Evolutionary conservation across 2,329 filamentous ascomycete species (phyloP), one percentile per base, ranked within the genome.

Genomic region (Colletotrichum nymphaeae): DNA sequence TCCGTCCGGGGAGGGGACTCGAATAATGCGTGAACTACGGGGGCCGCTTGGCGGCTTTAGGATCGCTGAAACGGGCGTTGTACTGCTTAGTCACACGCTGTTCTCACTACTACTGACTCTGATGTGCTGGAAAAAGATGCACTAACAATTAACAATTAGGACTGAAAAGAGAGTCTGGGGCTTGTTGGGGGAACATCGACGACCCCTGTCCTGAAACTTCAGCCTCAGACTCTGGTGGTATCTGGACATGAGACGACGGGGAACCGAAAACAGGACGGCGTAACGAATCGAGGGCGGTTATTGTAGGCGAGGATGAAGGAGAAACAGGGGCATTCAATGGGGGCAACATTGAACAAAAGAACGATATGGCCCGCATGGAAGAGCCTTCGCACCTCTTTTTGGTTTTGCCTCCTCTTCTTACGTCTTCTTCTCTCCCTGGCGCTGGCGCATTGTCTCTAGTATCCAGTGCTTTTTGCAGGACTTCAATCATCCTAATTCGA

Each of bases 131-230:
- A 42, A 42, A 14, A 35, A 19, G 37, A 7, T 8, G 37, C 37
- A 42, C 37, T 42, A 42, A 42, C 37, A 19, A 42, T 42, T 42
- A 19, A 19, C 5, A 49, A 49, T 11, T 22, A 5, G 8, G 19
- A 49, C 42, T 49, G 19, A 5, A 19, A 22, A 42, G 8, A 46
- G 42, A 49, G 8, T 49, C 42, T 49, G 42, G 42, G 42, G 42
- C 42, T 49, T 49, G 16, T 49, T 49, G 42, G 42, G 37, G 42
- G 16, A 49, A 49, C 19, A 22, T 49, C 42, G 42, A 49, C 42
- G 8, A 49, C 42, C 42, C 42, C 42, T 49, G 87, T 67, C 69
- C 57, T 68, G 69, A 72, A 72, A 72, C 69, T 52, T 68, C 16
- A 68, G 69, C 58, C 69, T 72, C 69, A 63, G 57, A 72, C 69